A percentile compares a stretch with the other conserved stretches of the same genome.
These are phyloP conservation scores for Globisporangium megalacanthum DNA, from an alignment of 352 stramenopile genomes.

Conservation along the genomic window DNA sequence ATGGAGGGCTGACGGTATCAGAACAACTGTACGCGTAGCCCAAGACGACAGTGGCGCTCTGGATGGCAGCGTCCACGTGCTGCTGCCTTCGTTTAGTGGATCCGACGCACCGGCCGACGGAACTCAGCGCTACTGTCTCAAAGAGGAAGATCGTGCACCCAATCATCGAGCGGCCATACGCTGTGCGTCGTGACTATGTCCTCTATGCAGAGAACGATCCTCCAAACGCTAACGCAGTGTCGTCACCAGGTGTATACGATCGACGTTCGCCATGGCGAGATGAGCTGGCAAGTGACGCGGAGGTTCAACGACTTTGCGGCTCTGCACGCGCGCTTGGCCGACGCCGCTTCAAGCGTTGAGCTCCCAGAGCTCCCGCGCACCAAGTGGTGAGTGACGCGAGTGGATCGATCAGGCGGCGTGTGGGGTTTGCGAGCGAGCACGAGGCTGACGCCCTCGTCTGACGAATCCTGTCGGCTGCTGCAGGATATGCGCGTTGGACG, in stretches of 20 bases:
- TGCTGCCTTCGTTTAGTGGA: slow-evolving; percentile 1
- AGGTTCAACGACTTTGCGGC: slow-evolving; percentile 42
- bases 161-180: slow-evolving; percentile 36
- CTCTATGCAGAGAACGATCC: too few relatives aligned
- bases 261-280: slow-evolving; percentile 25
- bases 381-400: slow-evolving; percentile 25
- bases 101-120: background rate
- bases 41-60: background rate
- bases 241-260: slow-evolving; percentile 37
- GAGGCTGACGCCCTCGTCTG: background rate
- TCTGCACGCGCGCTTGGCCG: slow-evolving; percentile 24
- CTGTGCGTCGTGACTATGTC: slow-evolving; percentile 12
- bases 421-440: background rate
- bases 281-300: slow-evolving; percentile 38
- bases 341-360: background rate
- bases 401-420: background rate
- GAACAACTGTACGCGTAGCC: slow-evolving; percentile 2
- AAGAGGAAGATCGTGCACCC: slow-evolving; percentile 29
- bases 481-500: slow-evolving; percentile 31
- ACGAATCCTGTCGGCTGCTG: background rate
- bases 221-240: too few relatives aligned
- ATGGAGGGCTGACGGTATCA: background rate
- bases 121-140: slow-evolving; percentile 21
- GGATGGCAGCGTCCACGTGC: background rate
- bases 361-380: slow-evolving; percentile 32